phyloP scores from a whole-genome alignment of 2,329 filamentous ascomycete genomes.

The Aspergillus novofumigatus region DNA sequence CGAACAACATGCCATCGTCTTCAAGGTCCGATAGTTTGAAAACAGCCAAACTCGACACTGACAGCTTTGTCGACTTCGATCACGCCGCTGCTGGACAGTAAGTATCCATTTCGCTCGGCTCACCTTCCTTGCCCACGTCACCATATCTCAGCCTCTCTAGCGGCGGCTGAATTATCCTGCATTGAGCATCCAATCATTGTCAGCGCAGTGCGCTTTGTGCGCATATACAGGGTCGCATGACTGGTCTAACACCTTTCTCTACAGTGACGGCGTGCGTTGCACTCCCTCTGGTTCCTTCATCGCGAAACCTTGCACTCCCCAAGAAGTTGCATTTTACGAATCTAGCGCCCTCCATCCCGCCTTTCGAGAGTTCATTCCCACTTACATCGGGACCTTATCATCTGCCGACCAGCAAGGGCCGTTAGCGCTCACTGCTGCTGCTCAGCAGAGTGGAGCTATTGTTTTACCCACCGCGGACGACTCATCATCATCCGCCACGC shows the following conservation, averaged over 20 bases:
- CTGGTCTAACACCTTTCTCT: neutral
- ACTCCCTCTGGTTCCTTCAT: conserved; percentile 79
- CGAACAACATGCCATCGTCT: conserved; percentile 29
- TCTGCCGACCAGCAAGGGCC: conserved; percentile 54
- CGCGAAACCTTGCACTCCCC: conserved; percentile 85
- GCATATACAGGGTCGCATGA: neutral
- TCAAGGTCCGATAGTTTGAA: conserved; percentile 31
- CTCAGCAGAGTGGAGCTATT: conserved; percentile 46
- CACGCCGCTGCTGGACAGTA: conserved; percentile 49
- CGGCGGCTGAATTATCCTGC: neutral
- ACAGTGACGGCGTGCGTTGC: conserved; percentile 83
- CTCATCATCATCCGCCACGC: conserved; percentile 16
- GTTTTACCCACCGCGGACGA: conserved; percentile 23
- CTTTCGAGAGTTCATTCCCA: conserved; percentile 77
- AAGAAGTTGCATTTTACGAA: conserved; percentile 89
- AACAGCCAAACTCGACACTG: conserved; percentile 32
- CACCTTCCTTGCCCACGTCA: conserved; percentile 5
- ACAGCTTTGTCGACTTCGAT: conserved; percentile 42
- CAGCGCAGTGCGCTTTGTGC: neutral
- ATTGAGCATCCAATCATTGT: neutral
- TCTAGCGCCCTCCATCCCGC: conserved; percentile 64
- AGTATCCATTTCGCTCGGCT: conserved; percentile 18
- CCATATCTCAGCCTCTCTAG: conserved; percentile 1
- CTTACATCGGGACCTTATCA: conserved; percentile 73
- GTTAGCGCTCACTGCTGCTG: conserved; percentile 43